A percentile compares a stretch with the other conserved stretches of the same genome.
Evolutionary conservation across 1,284 basidiomycete genomes (phyloP).

Genomic region (Sanghuangporus baumii): DNA sequence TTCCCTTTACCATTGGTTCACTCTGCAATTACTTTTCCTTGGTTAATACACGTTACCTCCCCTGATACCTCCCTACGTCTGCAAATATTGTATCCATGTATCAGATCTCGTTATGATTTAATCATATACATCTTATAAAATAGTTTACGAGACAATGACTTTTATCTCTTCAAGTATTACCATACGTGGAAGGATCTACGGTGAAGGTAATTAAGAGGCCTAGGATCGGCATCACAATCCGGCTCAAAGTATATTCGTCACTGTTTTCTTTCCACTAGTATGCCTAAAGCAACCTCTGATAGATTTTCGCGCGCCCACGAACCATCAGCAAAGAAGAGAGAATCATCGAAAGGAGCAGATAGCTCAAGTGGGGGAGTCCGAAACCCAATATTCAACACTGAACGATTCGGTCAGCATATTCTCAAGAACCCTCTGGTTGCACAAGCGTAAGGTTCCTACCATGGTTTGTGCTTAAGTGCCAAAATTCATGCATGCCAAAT

Average conservation of each 20-base stretch:
- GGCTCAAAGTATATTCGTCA: background rate
- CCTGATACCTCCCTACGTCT: too few species aligned
- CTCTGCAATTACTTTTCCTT: too few species aligned
- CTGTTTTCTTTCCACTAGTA: constrained; percentile 30
- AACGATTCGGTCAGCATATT: constrained; percentile 95
- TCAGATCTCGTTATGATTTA: too few species aligned
- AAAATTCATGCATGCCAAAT: constrained; percentile 19
- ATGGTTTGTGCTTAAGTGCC: constrained; percentile 11
- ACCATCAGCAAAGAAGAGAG: constrained; percentile 53
- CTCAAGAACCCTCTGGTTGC: constrained; percentile 91
- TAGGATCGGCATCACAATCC: background rate
- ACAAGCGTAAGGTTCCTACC: constrained; percentile 59
- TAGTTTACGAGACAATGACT: too few species aligned
- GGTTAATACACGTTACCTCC: too few species aligned
- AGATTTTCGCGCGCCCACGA: constrained; percentile 75
- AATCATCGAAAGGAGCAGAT: constrained; percentile 22
- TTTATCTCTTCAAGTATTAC: too few species aligned
- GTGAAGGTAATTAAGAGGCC: too few species aligned
- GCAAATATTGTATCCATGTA: too few species aligned
- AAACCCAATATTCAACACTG: constrained; percentile 91
- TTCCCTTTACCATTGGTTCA: too few species aligned
- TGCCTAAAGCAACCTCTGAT: constrained; percentile 90
- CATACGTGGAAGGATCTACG: too few species aligned
- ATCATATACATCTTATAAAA: too few species aligned
- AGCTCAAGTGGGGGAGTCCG: constrained; percentile 42